Evolutionary conservation across 140 eudicot species (phyloP).

Genomic region (Cichorium intybus): DNA sequence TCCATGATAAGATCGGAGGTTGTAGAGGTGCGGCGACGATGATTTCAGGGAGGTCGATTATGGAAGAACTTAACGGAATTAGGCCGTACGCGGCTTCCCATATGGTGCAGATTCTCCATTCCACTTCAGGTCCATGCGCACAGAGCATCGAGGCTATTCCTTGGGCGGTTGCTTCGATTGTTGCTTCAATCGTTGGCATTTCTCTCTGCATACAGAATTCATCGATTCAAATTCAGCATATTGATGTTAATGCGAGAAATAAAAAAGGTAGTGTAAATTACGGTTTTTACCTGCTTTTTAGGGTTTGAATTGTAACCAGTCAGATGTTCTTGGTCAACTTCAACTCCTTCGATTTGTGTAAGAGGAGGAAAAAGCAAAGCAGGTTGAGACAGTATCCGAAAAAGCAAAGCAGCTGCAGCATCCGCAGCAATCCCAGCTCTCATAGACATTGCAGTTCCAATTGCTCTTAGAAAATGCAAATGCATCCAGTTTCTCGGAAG

Average conservation of each 20-base stretch:
- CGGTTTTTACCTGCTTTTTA: conserved; percentile 57
- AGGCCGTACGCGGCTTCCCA: conserved; percentile 99
- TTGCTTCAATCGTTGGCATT: conserved; percentile 81
- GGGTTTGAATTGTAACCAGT: conserved; percentile 51
- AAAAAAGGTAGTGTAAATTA: no score
- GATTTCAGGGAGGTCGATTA: conserved; percentile 91
- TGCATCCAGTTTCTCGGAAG: conserved; percentile 99
- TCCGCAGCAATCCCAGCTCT: conserved; percentile 98
- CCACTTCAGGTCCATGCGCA: conserved; percentile 98
- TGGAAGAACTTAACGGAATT: conserved; percentile 88
- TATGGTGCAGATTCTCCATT: conserved; percentile 98
- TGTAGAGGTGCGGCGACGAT: conserved; percentile 92
- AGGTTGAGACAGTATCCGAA: conserved; percentile 92
- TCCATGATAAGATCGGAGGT: conserved; percentile 97
- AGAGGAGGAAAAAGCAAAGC: conserved; percentile 93
- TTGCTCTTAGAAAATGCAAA: conserved; percentile 94
- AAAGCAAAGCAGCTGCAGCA: conserved; percentile 97
- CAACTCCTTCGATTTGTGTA: conserved; percentile 86
- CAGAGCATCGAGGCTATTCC: conserved; percentile 98
- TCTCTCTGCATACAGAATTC: conserved; percentile 44
- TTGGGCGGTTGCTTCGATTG: conserved; percentile 96
- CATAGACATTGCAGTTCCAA: conserved; percentile 96
- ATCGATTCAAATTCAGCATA: conserved; percentile 4
- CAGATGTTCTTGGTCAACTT: conserved; percentile 49
- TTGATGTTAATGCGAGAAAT: not conserved